Conservation (phyloP, 2,329 filamentous ascomycete genomes). For the Colletotrichum coccodes region DNA sequence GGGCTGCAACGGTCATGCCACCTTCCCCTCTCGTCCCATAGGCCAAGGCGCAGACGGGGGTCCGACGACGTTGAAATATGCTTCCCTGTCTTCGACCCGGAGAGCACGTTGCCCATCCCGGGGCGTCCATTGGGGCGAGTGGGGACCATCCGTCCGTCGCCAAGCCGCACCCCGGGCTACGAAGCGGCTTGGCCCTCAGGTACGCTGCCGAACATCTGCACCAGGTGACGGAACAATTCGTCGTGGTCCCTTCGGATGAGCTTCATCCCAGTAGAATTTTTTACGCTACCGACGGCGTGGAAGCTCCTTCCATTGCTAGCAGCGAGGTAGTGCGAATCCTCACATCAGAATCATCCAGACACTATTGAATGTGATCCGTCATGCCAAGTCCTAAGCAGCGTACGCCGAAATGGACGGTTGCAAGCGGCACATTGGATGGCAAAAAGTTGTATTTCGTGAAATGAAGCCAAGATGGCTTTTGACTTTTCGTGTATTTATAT, state of each 20-base stretch:
- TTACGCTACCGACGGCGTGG: neutral
- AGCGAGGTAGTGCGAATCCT: neutral
- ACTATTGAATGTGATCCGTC: slow-evolving; percentile 11
- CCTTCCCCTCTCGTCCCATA: slow-evolving; percentile 24
- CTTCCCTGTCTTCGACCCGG: neutral
- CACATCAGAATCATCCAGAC: neutral
- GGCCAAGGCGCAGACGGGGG: neutral
- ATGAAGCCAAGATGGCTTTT: neutral
- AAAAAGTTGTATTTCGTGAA: neutral
- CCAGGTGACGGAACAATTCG: slow-evolving; percentile 22
- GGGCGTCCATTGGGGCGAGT: slow-evolving; percentile 28
- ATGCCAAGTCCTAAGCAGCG: neutral
- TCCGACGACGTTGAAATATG: slow-evolving; percentile 16
- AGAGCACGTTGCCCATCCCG: slow-evolving; percentile 24
- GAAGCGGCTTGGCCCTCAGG: slow-evolving; percentile 28
- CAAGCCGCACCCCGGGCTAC: slow-evolving; percentile 15
- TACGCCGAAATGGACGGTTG: neutral
- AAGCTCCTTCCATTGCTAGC: neutral
- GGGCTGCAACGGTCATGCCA: slow-evolving; percentile 14
- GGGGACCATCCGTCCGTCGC: neutral
- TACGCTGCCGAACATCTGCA: slow-evolving; percentile 4
- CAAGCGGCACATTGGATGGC: neutral
- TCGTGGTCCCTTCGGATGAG: neutral
- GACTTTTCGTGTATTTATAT: neutral
- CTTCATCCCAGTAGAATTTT: neutral